Evolutionary conservation across 148 eudicot species (phyloP).

Genomic region (Camellia japonica): DNA sequence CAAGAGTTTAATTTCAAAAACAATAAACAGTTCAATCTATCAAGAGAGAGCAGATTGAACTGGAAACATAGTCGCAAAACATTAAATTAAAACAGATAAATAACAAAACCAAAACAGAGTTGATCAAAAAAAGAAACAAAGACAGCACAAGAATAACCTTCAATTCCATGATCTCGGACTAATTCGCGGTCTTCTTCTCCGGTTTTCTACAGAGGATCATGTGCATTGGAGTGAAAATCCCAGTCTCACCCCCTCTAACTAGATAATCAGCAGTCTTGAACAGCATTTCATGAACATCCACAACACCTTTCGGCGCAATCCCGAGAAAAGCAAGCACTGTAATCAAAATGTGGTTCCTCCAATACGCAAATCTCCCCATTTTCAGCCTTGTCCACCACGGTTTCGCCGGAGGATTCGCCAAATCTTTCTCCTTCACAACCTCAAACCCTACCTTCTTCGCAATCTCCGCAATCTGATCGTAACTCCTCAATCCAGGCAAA

Average conservation of each 20-base stretch:
- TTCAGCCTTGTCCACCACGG: slow-evolving; percentile 54
- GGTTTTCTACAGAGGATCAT: slow-evolving; percentile 50
- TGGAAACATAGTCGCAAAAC: background rate
- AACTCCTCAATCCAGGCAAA: slow-evolving; percentile 38
- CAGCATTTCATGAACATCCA: slow-evolving; percentile 50
- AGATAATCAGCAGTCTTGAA: slow-evolving; percentile 37
- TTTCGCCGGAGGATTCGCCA: slow-evolving; percentile 35
- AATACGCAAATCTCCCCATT: slow-evolving; percentile 45
- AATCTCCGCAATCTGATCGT: slow-evolving; percentile 29
- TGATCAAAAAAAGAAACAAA: background rate
- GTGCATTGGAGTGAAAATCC: slow-evolving; percentile 47
- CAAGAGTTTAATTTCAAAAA: too few relatives aligned
- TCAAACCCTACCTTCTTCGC: slow-evolving; percentile 48
- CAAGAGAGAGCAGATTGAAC: background rate
- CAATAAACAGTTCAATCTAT: background rate
- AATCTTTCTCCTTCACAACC: slow-evolving; percentile 34
- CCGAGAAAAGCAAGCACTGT: slow-evolving; percentile 31
- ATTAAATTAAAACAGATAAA: slow-evolving; percentile 1
- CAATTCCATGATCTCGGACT: background rate
- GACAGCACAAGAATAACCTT: slow-evolving; percentile 10
- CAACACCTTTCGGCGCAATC: slow-evolving; percentile 38
- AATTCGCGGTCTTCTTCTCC: slow-evolving; percentile 5
- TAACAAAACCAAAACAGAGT: background rate
- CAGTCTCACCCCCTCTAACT: slow-evolving; percentile 40
- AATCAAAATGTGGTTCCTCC: slow-evolving; percentile 44